These are phyloP conservation scores for Juglanconis juglandina DNA, from an alignment of 2,329 filamentous ascomycete genomes.

Conservation along the genomic window DNA sequence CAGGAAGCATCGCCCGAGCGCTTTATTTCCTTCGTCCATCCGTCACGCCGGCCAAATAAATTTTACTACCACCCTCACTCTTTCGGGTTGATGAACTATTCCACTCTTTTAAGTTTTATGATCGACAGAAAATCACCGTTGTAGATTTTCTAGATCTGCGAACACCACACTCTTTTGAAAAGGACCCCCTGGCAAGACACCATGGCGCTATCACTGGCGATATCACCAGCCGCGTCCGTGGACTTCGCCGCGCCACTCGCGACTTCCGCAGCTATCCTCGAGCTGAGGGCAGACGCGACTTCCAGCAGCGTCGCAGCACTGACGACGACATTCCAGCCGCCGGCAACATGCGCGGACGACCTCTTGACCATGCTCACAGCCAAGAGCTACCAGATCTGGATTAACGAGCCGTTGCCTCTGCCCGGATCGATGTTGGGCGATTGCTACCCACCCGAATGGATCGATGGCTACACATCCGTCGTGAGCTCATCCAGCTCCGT, in stretches of 20 bases:
- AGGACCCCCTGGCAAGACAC: neutral
- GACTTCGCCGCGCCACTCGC: neutral
- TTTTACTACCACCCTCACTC: neutral
- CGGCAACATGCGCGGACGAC: neutral
- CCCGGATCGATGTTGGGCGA: neutral
- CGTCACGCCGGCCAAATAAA: neutral
- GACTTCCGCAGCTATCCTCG: neutral
- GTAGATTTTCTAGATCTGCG: neutral
- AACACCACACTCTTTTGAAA: neutral
- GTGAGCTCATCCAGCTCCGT: neutral
- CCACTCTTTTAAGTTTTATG: neutral
- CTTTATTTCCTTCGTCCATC: neutral
- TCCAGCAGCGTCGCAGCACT: neutral
- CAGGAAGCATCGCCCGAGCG: no score
- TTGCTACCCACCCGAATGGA: neutral
- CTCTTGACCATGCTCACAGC: neutral
- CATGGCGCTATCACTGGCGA: neutral
- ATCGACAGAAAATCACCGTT: neutral
- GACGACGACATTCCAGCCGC: neutral
- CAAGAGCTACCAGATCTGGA: neutral
- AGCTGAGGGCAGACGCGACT: neutral
- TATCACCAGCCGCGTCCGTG: neutral
- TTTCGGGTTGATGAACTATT: neutral
- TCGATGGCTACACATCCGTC: neutral
- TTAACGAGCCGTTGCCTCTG: neutral